phyloP scores from a whole-genome alignment of 176 grass and related monocot species.

The Rhynchospora tenuis region DNA sequence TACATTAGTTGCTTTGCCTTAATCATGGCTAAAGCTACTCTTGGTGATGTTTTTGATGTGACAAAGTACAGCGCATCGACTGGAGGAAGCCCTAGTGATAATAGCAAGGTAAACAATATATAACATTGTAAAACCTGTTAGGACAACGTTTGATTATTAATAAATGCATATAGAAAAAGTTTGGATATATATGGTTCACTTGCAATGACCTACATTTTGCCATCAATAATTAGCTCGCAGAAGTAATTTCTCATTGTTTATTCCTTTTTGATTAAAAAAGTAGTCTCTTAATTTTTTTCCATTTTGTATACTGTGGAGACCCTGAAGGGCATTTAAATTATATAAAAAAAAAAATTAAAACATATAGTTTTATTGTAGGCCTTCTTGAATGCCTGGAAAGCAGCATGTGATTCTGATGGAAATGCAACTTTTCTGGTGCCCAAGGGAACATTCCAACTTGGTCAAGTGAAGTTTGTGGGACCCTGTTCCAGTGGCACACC shows the following conservation, averaged over 20 bases:
- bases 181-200: neutral
- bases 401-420: constrained; percentile 1
- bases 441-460: neutral
- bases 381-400: constrained; percentile 20
- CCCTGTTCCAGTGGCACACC: neutral
- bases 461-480: constrained; percentile 6
- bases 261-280: no score
- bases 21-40: neutral
- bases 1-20: neutral
- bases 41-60: constrained; percentile 24
- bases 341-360: neutral
- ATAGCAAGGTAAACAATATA: constrained; percentile 20
- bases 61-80: constrained; percentile 7
- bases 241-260: no score
- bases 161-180: neutral
- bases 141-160: neutral
- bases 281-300: neutral
- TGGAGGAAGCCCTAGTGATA: neutral
- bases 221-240: no score
- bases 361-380: neutral
- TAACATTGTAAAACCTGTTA: neutral
- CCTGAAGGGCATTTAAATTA: no score
- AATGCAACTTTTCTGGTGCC: constrained; percentile 3
- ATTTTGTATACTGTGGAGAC: no score
- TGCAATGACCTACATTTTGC: neutral